Evolutionary conservation across 1,284 basidiomycete genomes (phyloP).

Genomic region (Porodaedalea pini): DNA sequence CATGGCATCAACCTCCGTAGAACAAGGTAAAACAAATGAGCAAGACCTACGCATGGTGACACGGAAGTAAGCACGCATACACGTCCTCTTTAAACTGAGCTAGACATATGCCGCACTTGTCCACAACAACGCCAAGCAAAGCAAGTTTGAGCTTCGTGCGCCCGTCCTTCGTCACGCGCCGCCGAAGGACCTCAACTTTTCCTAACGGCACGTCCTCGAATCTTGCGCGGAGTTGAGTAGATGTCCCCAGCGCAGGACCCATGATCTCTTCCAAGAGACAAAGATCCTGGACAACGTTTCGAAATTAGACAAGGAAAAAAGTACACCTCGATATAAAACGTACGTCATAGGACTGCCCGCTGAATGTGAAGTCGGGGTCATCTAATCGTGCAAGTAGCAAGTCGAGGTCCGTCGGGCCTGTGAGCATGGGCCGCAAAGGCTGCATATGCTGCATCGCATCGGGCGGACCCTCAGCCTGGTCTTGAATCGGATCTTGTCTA

Average conservation of each 20-base stretch:
- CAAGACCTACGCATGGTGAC: conserved; percentile 61
- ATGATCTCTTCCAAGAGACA: conserved; percentile 14
- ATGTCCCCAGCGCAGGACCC: conserved; percentile 7
- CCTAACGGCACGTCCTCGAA: conserved; percentile 35
- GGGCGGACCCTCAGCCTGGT: not conserved
- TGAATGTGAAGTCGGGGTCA: conserved; percentile 10
- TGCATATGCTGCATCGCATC: not conserved
- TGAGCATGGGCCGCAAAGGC: conserved; percentile 11
- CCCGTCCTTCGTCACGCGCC: conserved; percentile 65
- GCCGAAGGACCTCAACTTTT: conserved; percentile 59
- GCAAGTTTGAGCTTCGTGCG: conserved; percentile 75
- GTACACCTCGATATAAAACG: not conserved
- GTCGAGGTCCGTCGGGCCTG: conserved; percentile 13
- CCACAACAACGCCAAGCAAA: conserved; percentile 68
- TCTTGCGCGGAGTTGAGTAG: not conserved
- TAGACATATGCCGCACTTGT: conserved; percentile 78
- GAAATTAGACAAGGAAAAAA: not conserved
- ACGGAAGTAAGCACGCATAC: conserved; percentile 57
- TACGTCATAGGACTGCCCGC: conserved; percentile 13
- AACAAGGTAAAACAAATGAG: not conserved
- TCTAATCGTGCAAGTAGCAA: conserved; percentile 15
- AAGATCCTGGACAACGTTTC: conserved; percentile 10
- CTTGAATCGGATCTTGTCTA: not conserved
- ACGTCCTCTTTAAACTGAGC: conserved; percentile 69
- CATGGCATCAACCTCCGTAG: not conserved